A percentile compares a stretch with the other conserved stretches of the same genome.
Conservation (phyloP, 2,329 filamentous ascomycete genomes). For the Knoxdaviesia capensis region DNA sequence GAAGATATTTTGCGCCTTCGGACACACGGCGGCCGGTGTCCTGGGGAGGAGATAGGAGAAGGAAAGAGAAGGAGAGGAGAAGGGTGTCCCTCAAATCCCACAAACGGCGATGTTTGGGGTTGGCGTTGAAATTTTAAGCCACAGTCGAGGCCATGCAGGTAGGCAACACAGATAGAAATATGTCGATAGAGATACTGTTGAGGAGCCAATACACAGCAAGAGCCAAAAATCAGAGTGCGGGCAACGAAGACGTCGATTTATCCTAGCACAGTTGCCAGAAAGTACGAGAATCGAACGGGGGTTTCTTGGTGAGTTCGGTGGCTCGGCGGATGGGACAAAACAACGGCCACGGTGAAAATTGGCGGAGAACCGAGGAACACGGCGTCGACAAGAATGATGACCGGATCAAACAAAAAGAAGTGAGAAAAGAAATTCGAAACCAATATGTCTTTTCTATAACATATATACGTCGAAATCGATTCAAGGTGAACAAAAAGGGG, state of each 20-base stretch:
- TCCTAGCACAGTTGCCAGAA: too few relatives aligned
- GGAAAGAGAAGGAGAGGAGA: constrained; percentile 2
- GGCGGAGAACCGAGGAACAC: not conserved
- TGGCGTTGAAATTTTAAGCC: too few relatives aligned
- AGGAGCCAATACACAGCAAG: not conserved
- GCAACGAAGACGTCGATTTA: not conserved
- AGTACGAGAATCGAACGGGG: too few relatives aligned
- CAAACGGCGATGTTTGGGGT: too few relatives aligned
- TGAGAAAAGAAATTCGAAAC: not conserved
- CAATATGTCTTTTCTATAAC: not conserved
- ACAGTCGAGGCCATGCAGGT: too few relatives aligned
- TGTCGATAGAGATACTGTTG: constrained; percentile 1
- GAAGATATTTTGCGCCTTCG: too few relatives aligned
- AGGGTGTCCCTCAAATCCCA: not conserved
- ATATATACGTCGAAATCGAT: too few relatives aligned
- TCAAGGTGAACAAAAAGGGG: not conserved
- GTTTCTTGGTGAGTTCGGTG: too few relatives aligned
- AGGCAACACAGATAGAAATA: not conserved
- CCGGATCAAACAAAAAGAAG: not conserved
- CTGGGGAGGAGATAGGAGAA: constrained; percentile 9
- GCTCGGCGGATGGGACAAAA: too few relatives aligned
- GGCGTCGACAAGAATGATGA: not conserved
- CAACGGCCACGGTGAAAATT: too few relatives aligned
- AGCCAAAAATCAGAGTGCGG: not conserved
- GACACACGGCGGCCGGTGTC: too few relatives aligned